Evolutionary conservation across 257 asterid species (phyloP).

Genomic region (Prunella vulgaris): DNA sequence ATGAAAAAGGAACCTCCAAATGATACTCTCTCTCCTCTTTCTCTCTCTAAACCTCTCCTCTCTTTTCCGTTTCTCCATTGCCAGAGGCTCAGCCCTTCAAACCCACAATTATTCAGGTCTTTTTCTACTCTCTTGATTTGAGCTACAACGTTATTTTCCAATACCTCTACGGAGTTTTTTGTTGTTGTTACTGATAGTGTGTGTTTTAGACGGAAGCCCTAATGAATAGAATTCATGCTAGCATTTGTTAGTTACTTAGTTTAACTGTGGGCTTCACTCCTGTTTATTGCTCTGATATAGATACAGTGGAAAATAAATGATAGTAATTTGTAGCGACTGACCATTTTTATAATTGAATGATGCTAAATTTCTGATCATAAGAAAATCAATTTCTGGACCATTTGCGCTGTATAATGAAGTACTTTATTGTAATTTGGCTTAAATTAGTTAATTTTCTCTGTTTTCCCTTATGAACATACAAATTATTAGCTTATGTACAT

Average conservation of each 20-base stretch:
- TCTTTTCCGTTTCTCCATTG: constrained; percentile 27
- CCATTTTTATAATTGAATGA: background rate
- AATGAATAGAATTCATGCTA: background rate
- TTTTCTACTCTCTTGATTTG: background rate
- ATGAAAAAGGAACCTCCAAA: constrained; percentile 20
- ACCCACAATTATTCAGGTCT: constrained; percentile 35
- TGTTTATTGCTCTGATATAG: background rate
- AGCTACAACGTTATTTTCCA: background rate
- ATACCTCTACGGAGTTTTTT: constrained; percentile 2
- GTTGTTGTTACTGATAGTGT: background rate
- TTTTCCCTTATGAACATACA: background rate
- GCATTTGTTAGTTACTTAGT: background rate
- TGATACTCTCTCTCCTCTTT: constrained; percentile 37
- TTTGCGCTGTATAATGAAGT: background rate
- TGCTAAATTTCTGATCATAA: background rate
- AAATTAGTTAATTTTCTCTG: background rate
- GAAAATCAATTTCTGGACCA: background rate
- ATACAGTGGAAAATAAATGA: background rate
- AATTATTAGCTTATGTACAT: background rate
- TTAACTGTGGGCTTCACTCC: background rate
- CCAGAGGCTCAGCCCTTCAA: constrained; percentile 21
- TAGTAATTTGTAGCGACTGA: background rate
- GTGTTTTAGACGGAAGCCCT: background rate
- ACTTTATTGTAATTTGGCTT: background rate
- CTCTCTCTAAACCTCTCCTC: constrained; percentile 39